These are phyloP conservation scores for Exophiala mesophila DNA, from an alignment of 2,329 filamentous ascomycete genomes.

Conservation along the genomic window DNA sequence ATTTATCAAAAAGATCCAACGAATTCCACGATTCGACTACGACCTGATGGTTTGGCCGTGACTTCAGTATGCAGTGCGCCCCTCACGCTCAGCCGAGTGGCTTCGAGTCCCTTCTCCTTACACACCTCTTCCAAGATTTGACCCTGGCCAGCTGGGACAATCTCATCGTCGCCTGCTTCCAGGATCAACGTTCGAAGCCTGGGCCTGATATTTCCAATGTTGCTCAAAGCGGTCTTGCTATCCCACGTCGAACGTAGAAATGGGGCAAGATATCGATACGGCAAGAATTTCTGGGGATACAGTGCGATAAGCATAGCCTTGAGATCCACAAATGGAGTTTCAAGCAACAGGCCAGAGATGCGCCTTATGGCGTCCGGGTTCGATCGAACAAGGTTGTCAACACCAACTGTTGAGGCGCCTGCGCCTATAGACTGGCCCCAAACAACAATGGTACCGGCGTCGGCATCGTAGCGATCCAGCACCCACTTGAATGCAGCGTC, in stretches of 20 bases:
- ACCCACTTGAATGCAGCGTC: conserved; percentile 62
- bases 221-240: conserved; percentile 37
- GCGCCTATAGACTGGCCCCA: conserved; percentile 77
- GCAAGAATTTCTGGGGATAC: conserved; percentile 75
- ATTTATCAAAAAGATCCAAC: conserved; percentile 10
- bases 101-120: conserved; percentile 29
- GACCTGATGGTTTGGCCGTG: conserved; percentile 40
- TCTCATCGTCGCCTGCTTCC: conserved; percentile 40
- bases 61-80: conserved; percentile 50
- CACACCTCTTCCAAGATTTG: conserved; percentile 34
- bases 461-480: conserved; percentile 34
- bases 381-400: conserved; percentile 15
- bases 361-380: conserved; percentile 12
- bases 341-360: conserved; percentile 56
- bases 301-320: conserved; percentile 65
- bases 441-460: conserved; percentile 47
- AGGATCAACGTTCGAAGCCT: conserved; percentile 35
- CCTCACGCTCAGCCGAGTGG: conserved; percentile 36
- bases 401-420: conserved; percentile 56
- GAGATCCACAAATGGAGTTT: conserved; percentile 71
- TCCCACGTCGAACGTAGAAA: conserved; percentile 63
- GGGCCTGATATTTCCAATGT: conserved; percentile 31
- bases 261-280: conserved; percentile 68
- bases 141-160: conserved; percentile 38
- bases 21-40: conserved; percentile 25